A percentile compares a stretch with the other conserved stretches of the same genome.
Conservation (phyloP, 2,329 filamentous ascomycete species). For the Zarea fungicola region DNA sequence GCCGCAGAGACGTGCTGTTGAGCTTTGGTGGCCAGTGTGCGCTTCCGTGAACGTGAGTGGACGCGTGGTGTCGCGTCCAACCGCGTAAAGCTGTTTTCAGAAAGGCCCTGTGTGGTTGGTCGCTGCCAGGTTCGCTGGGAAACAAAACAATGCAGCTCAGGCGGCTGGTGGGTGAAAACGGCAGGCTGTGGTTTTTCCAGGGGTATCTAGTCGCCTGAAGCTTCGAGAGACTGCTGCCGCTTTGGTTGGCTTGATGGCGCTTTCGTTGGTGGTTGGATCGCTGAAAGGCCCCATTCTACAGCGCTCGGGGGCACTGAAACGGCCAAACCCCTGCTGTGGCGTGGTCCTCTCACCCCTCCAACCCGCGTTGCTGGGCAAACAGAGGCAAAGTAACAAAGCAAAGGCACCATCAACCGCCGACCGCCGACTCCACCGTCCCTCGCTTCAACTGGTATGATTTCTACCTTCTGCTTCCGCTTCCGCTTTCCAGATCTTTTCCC, state of each 20-base stretch:
- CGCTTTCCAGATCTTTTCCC: constrained; percentile 1
- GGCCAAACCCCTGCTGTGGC: background rate
- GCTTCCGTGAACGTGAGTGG: background rate
- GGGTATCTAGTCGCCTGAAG: too few relatives aligned
- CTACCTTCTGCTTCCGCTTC: constrained; percentile 7
- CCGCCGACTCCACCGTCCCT: background rate
- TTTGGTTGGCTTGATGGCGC: too few relatives aligned
- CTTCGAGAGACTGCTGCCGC: background rate
- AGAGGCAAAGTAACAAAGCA: background rate
- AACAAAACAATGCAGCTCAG: constrained; percentile 1
- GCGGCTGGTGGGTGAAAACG: background rate
- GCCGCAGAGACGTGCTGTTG: background rate
- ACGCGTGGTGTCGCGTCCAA: constrained; percentile 21
- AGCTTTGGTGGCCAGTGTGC: background rate
- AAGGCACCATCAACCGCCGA: background rate
- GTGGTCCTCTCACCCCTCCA: constrained; percentile 1
- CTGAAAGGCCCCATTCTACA: background rate
- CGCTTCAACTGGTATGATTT: background rate
- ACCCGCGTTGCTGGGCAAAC: constrained; percentile 11
- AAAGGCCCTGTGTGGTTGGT: background rate
- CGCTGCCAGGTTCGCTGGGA: background rate
- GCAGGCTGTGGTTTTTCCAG: background rate
- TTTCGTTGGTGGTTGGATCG: background rate
- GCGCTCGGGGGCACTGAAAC: background rate
- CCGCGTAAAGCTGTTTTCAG: constrained; percentile 32